Evolutionary conservation across 176 grass and related monocot genomes (phyloP).

Genomic region (Otatea glauca): DNA sequence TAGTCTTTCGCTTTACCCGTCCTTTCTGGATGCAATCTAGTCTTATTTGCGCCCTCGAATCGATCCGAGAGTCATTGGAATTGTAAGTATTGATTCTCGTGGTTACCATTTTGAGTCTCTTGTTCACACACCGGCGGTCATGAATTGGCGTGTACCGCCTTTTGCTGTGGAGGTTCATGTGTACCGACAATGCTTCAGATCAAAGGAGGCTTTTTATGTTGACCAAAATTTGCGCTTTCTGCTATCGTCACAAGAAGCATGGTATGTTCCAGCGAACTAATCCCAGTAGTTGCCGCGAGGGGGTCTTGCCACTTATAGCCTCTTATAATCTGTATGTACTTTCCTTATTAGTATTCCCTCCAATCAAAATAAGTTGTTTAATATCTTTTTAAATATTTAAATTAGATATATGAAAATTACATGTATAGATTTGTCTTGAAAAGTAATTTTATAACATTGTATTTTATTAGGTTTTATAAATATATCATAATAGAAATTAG

Average conservation of each 20-base stretch:
- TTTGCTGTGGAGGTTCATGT: background rate
- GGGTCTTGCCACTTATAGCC: background rate
- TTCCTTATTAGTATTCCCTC: no score
- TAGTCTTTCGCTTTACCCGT: background rate
- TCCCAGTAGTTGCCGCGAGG: no score
- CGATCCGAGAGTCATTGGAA: slow-evolving; percentile 15
- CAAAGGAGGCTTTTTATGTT: background rate
- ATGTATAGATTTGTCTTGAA: no score
- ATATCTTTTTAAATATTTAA: no score
- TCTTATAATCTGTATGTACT: background rate
- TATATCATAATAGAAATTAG: no score
- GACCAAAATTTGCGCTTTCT: background rate
- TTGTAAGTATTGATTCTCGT: slow-evolving; percentile 29
- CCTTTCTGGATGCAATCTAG: background rate
- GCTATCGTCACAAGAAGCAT: background rate
- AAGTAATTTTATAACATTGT: no score
- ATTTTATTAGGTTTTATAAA: no score
- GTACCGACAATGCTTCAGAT: background rate
- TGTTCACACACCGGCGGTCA: background rate
- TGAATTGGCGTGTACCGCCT: background rate
- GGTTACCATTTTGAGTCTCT: slow-evolving; percentile 2
- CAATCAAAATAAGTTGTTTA: no score
- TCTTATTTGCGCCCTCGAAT: background rate
- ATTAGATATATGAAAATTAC: no score
- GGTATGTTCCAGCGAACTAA: background rate